Percentiles rank a stretch among this genome's conserved stretches.
phyloP scores from a whole-genome alignment of 139 green algal genomes.

The Chlorella ohadii region DNA sequence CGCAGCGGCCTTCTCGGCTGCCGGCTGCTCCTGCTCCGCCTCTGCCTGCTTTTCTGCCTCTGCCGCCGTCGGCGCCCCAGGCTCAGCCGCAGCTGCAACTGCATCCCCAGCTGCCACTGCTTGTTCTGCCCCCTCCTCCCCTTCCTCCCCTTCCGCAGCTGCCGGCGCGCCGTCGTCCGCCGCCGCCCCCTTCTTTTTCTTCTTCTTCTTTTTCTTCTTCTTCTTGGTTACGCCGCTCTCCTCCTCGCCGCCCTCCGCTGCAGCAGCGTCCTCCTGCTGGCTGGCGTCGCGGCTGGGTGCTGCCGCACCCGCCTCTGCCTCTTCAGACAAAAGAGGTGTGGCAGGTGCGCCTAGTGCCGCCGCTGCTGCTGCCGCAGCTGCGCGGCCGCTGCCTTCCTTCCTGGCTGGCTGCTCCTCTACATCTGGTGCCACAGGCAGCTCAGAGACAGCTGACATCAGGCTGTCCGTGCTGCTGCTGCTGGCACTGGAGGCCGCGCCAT shows the following conservation, averaged over 20 bases:
- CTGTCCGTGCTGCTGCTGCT: not conserved
- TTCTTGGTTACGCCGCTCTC: not conserved
- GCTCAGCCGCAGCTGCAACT: too few relatives aligned
- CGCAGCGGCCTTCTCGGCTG: not conserved
- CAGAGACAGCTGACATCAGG: not conserved
- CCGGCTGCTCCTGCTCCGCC: not conserved
- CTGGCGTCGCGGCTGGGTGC: not conserved
- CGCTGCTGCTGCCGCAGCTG: not conserved
- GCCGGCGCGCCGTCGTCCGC: not conserved
- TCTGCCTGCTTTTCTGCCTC: not conserved
- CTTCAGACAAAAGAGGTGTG: not conserved
- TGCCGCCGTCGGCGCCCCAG: not conserved
- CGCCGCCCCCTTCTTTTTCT: constrained; percentile 15
- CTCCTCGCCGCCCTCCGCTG: not conserved
- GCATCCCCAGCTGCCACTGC: not conserved
- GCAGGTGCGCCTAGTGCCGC: not conserved
- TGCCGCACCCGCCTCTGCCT: not conserved
- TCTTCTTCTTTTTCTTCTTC: constrained; percentile 50
- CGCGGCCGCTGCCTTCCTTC: not conserved
- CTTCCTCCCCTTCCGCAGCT: not conserved
- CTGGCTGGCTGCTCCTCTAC: not conserved
- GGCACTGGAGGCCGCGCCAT: not conserved
- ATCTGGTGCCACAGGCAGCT: not conserved
- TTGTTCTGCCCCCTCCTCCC: not conserved
- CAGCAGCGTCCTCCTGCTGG: not conserved